Conservation (phyloP, 2,329 filamentous ascomycete genomes). For the Penicillium freii region DNA sequence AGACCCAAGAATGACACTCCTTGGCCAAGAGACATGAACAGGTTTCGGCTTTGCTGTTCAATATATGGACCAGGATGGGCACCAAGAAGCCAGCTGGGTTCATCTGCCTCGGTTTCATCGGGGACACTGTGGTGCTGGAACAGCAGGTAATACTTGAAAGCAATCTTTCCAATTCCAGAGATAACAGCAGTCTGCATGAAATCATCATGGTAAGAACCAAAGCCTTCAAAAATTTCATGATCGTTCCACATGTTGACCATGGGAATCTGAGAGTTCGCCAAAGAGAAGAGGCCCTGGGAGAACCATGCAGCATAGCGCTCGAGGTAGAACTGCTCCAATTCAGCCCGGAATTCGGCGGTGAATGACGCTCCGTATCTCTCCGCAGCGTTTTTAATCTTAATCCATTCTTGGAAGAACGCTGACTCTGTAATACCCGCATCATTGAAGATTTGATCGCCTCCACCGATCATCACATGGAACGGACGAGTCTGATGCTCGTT, state of each 20-base stretch:
- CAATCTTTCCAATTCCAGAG: constrained; percentile 81
- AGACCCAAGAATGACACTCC: constrained; percentile 80
- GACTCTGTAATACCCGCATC: constrained; percentile 77
- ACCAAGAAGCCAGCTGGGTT: constrained; percentile 90
- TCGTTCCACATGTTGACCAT: constrained; percentile 99
- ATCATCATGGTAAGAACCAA: constrained; percentile 84
- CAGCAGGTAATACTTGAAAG: constrained; percentile 98
- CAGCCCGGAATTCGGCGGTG: constrained; percentile 76
- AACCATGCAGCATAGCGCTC: constrained; percentile 93
- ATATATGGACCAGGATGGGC: constrained; percentile 83
- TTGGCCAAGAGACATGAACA: constrained; percentile 80
- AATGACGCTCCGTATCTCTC: constrained; percentile 79
- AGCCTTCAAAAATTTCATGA: constrained; percentile 88
- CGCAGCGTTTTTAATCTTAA: constrained; percentile 72
- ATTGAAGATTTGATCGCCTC: constrained; percentile 96
- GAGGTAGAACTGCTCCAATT: constrained; percentile 85
- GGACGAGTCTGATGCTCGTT: constrained; percentile 87
- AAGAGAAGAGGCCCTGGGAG: constrained; percentile 88
- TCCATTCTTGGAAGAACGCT: constrained; percentile 76
- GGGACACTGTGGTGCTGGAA: constrained; percentile 93
- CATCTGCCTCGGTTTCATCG: constrained; percentile 74
- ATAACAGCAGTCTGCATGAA: constrained; percentile 93
- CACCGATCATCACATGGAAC: constrained; percentile 98
- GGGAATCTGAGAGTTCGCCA: constrained; percentile 90
- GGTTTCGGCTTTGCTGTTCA: constrained; percentile 74